Conservation (phyloP, 768 basidiomycete species). For the Hygrocybe coccinea region DNA sequence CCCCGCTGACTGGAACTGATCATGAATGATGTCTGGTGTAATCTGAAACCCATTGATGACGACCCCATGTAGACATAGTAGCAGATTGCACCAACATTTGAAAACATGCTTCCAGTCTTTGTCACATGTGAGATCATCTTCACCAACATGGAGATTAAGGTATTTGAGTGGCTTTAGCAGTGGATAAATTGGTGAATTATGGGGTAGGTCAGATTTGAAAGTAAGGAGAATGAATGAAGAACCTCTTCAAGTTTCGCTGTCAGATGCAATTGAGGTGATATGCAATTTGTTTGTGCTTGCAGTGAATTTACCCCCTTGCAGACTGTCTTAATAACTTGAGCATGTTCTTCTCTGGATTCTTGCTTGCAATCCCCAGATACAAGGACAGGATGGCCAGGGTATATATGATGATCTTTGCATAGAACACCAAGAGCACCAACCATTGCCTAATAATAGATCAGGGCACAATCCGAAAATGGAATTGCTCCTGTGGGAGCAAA, state of each 20-base stretch:
- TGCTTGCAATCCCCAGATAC: constrained; percentile 25
- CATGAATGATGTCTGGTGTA: constrained; percentile 17
- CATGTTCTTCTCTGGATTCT: constrained; percentile 16
- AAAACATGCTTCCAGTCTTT: constrained; percentile 35
- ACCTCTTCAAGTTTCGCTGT: constrained; percentile 27
- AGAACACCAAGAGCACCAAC: constrained; percentile 21
- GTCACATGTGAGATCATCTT: constrained; percentile 31
- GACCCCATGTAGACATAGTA: constrained; percentile 22
- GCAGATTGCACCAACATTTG: constrained; percentile 28
- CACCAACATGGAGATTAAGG: constrained; percentile 29
- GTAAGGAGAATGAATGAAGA: constrained; percentile 20
- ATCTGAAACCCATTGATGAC: constrained; percentile 20
- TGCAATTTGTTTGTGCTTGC: constrained; percentile 4
- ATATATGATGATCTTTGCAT: constrained; percentile 13
- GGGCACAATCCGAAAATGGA: no score
- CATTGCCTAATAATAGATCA: constrained; percentile 16
- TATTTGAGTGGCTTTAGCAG: constrained; percentile 14
- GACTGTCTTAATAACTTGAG: constrained; percentile 14
- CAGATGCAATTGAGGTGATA: constrained; percentile 24
- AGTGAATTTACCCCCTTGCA: constrained; percentile 12
- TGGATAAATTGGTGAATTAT: constrained; percentile 4
- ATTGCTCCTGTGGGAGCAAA: background rate
- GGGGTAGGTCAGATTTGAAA: constrained; percentile 15
- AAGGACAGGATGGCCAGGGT: constrained; percentile 20
- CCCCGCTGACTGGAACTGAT: constrained; percentile 17